Evolutionary conservation across 192 early-diverging fungal species (phyloP).

Genomic region (Gamsiella multidivaricata): DNA sequence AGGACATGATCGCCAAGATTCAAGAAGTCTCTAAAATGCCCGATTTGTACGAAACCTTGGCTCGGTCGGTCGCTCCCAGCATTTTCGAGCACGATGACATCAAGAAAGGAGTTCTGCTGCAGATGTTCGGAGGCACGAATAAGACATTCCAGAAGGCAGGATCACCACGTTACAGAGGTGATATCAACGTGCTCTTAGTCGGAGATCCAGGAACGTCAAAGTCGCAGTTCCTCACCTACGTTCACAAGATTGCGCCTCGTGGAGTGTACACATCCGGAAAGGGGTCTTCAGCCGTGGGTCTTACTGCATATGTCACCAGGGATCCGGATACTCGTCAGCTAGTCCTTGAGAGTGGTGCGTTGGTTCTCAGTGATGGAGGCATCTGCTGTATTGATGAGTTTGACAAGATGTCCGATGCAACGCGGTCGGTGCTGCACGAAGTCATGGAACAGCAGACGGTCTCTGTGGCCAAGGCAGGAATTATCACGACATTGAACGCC

Average conservation of each 20-base stretch:
- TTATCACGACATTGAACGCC: slow-evolving; percentile 97
- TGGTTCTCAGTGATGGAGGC: slow-evolving; percentile 95
- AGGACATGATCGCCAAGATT: slow-evolving; percentile 58
- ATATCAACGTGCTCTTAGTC: slow-evolving; percentile 94
- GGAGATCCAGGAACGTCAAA: slow-evolving; percentile 98
- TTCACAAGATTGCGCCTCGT: slow-evolving; percentile 93
- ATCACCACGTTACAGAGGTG: slow-evolving; percentile 80
- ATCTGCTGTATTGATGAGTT: slow-evolving; percentile 99
- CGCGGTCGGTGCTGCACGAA: slow-evolving; percentile 95
- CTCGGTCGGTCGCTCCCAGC: slow-evolving; percentile 91
- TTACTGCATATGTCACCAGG: slow-evolving; percentile 94
- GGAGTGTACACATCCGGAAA: slow-evolving; percentile 98
- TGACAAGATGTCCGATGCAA: slow-evolving; percentile 97
- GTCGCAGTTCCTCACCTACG: slow-evolving; percentile 92
- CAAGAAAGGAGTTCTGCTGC: slow-evolving; percentile 96
- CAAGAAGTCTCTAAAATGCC: slow-evolving; percentile 67
- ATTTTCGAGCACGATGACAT: slow-evolving; percentile 97
- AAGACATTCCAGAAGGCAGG: slow-evolving; percentile 81
- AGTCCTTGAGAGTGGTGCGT: slow-evolving; percentile 95
- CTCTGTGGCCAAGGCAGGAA: slow-evolving; percentile 98
- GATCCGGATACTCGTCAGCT: slow-evolving; percentile 97
- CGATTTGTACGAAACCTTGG: slow-evolving; percentile 84
- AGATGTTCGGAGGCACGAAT: slow-evolving; percentile 95
- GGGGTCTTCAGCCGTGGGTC: slow-evolving; percentile 94
- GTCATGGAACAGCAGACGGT: slow-evolving; percentile 99